A percentile compares a stretch with the other conserved stretches of the same genome.
Conservation (phyloP, 2,329 filamentous ascomycete species). For the Cladosporium halotolerans region DNA sequence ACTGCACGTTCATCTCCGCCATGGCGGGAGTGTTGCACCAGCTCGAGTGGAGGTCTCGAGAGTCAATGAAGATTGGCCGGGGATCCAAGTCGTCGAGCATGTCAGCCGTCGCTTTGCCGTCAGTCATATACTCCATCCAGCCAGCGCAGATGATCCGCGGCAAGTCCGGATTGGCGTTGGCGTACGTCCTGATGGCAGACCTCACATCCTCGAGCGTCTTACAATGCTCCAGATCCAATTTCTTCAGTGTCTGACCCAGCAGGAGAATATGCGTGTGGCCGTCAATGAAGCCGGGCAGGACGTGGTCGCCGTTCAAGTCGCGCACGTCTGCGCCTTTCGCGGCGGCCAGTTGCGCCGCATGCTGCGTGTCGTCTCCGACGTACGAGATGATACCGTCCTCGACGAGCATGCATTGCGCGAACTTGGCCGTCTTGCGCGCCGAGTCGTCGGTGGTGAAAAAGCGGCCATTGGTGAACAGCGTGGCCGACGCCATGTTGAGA, state of each 20-base stretch:
- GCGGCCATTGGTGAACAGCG: constrained; percentile 11
- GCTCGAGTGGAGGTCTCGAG: constrained; percentile 51
- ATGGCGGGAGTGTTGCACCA: constrained; percentile 52
- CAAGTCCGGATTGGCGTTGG: constrained; percentile 39
- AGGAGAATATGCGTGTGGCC: constrained; percentile 54
- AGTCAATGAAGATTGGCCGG: constrained; percentile 51
- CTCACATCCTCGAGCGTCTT: constrained; percentile 46
- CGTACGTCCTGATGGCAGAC: constrained; percentile 40
- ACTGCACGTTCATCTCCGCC: constrained; percentile 43
- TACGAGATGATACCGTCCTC: constrained; percentile 36
- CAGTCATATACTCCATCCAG: constrained; percentile 54
- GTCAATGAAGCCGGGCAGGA: constrained; percentile 53
- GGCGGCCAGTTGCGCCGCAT: constrained; percentile 21
- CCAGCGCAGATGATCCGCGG: constrained; percentile 47
- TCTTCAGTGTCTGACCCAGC: constrained; percentile 49
- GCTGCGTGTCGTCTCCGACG: constrained; percentile 32
- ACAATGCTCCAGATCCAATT: constrained; percentile 44
- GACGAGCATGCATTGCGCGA: constrained; percentile 35
- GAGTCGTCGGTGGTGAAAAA: constrained; percentile 11
- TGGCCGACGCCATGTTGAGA: not conserved
- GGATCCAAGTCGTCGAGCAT: constrained; percentile 49
- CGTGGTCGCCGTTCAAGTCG: constrained; percentile 34
- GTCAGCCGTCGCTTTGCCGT: constrained; percentile 42
- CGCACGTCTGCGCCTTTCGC: constrained; percentile 17
- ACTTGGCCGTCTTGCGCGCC: constrained; percentile 14